Base-by-base conservation (phyloP, 2,329 filamentous ascomycete genomes). In the Fusarium papillatum region DNA sequence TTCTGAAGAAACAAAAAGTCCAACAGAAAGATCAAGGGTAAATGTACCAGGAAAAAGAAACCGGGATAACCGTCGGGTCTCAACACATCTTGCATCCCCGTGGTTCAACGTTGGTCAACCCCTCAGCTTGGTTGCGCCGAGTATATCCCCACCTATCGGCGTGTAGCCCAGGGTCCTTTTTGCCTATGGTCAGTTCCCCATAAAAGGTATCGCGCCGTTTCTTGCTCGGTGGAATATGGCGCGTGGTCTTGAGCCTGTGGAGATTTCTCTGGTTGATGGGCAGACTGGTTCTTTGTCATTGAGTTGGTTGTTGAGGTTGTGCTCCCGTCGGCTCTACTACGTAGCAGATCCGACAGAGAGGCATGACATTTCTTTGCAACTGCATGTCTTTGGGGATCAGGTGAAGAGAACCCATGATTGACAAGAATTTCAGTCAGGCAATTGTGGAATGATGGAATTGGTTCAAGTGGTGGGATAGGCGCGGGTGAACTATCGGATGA, bases 141-240 rank as follows among this genome's bases (percentile, higher is more conserved):
- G 66, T 72, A 79, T 76, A 77, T 76, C 77, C 70, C 77, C 77
- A 79, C 77, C 77, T 79, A 79, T 78, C 77, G 77, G 77, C 70
- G 70, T 46, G 38, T 60, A 69, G 64, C 61, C 69, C 73, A 53
- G 70, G 73, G 63, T 43, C 53, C 53, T 39, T 59, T 65, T 76
- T 73, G 61, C 66, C 62, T 63, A 22, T 64, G 75, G 55, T 63
- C 61, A 68, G 50, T 41, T 48, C 67, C 67, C 53, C 38, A 60
- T 50, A 66, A 59, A 17, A 50, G 22, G 70, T 73, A 69, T 72
- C 64, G 55, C 55, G 68, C 59, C 71, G 72, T 24, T 59, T 17
- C 36, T 43, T 66, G 16, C 57, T 76, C 73, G 73, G 74, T 62
- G 73, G 48, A 68, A 71, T 71, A 65, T 63, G 36, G 61, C 70